Evolutionary conservation across 306 rosid genomes (phyloP).

Genomic region (Fagus crenata): DNA sequence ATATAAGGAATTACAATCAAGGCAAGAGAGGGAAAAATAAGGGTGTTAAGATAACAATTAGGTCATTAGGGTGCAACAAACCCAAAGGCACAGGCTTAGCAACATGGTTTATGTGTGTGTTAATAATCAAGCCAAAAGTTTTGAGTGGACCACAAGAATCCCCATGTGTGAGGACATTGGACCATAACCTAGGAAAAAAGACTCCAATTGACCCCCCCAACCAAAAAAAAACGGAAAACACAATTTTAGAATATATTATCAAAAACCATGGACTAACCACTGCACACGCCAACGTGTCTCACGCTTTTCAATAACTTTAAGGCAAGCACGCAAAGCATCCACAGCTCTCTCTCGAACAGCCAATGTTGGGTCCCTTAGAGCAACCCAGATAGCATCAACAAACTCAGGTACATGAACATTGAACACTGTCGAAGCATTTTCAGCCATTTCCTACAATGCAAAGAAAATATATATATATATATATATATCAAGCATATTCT

Average conservation of each 20-base stretch:
- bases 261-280: constrained; percentile 55
- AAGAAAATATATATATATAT: constrained; percentile 18
- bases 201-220: not conserved
- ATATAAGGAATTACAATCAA: no score
- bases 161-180: not conserved
- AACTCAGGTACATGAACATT: constrained; percentile 97
- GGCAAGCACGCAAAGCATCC: constrained; percentile 97
- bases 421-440: constrained; percentile 94
- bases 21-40: no score
- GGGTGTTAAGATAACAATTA: no score
- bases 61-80: not conserved
- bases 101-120: not conserved
- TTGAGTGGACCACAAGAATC: not conserved
- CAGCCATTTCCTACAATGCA: constrained; percentile 89
- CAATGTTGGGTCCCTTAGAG: constrained; percentile 87
- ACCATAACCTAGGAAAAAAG: not conserved
- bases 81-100: not conserved
- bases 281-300: constrained; percentile 99
- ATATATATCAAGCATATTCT: not conserved
- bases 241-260: not conserved
- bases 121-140: not conserved
- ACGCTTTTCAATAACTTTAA: constrained; percentile 89
- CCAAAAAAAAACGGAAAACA: constrained; percentile 2
- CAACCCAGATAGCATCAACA: constrained; percentile 98
- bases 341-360: constrained; percentile 96